These are phyloP conservation scores for Rhodotorula taiwanensis DNA, from an alignment of 768 basidiomycete genomes.

Conservation along the genomic window DNA sequence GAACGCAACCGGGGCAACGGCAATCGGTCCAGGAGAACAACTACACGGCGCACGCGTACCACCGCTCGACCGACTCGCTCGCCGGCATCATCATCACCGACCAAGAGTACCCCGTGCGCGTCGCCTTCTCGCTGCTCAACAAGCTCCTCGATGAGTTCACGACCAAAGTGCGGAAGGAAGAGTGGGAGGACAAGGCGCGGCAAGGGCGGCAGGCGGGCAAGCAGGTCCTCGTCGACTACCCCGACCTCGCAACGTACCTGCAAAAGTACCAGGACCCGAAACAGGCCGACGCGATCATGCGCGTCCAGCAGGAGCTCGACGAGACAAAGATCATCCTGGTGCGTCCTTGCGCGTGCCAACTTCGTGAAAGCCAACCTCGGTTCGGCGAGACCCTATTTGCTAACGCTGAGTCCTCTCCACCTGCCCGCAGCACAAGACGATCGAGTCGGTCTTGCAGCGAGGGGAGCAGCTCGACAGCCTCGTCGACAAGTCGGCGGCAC, in stretches of 20 bases:
- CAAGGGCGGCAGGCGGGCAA: constrained; percentile 49
- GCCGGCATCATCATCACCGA: constrained; percentile 75
- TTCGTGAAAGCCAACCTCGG: too few relatives aligned
- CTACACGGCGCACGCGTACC: constrained; percentile 89
- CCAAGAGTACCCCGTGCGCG: constrained; percentile 90
- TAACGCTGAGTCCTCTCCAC: too few relatives aligned
- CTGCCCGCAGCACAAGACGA: constrained; percentile 81
- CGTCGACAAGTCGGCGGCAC: constrained; percentile 81
- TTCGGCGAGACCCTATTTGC: too few relatives aligned
- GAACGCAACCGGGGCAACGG: constrained; percentile 73
- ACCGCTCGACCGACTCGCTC: constrained; percentile 71
- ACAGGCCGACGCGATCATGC: constrained; percentile 96
- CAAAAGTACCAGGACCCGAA: constrained; percentile 93
- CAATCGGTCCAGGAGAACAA: constrained; percentile 91
- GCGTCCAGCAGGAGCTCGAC: constrained; percentile 93
- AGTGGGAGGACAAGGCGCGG: constrained; percentile 48
- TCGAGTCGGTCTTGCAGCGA: constrained; percentile 89
- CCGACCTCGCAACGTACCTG: constrained; percentile 66
- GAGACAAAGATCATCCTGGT: constrained; percentile 98
- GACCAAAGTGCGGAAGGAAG: constrained; percentile 64
- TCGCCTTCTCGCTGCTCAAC: constrained; percentile 88
- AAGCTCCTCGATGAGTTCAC: constrained; percentile 91
- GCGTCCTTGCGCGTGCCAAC: constrained; percentile 42
- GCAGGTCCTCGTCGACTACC: constrained; percentile 59
- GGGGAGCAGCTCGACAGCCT: constrained; percentile 95